Conservation (phyloP, 768 basidiomycete species). For the Podaxis sp. region DNA sequence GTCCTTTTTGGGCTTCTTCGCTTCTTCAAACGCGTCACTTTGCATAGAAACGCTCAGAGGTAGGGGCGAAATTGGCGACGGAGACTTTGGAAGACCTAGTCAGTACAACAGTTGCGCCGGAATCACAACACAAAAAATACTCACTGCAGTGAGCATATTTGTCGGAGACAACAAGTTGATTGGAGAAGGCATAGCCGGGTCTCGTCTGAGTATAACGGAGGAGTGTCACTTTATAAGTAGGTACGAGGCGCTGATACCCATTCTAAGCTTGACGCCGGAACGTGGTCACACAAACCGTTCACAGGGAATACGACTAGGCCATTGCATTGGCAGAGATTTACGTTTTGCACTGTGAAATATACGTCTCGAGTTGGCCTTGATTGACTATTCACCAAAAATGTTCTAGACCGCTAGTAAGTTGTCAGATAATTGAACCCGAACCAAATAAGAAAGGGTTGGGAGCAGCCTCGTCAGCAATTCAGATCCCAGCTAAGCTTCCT, state of each 20-base stretch:
- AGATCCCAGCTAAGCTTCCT: no score
- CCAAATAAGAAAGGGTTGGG: no score
- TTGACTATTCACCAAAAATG: no score
- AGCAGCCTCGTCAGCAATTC: no score
- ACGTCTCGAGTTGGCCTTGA: no score
- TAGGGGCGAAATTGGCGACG: not conserved
- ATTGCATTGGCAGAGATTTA: no score
- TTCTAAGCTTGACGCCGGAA: not conserved
- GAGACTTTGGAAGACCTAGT: not conserved
- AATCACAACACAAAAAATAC: not conserved
- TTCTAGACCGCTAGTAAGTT: no score
- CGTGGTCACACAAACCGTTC: not conserved
- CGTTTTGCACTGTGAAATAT: no score
- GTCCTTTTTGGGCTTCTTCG: not conserved
- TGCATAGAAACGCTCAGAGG: not conserved
- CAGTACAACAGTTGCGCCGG: not conserved
- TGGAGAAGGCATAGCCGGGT: not conserved
- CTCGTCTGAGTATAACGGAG: not conserved
- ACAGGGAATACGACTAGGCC: not conserved
- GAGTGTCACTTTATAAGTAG: not conserved
- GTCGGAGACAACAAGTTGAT: not conserved
- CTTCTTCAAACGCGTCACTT: not conserved
- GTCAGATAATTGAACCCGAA: no score
- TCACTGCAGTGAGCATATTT: not conserved
- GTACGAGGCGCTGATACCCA: not conserved